phyloP scores from a whole-genome alignment of 164 flowering plant genomes.

The Brasenia schreberi region DNA sequence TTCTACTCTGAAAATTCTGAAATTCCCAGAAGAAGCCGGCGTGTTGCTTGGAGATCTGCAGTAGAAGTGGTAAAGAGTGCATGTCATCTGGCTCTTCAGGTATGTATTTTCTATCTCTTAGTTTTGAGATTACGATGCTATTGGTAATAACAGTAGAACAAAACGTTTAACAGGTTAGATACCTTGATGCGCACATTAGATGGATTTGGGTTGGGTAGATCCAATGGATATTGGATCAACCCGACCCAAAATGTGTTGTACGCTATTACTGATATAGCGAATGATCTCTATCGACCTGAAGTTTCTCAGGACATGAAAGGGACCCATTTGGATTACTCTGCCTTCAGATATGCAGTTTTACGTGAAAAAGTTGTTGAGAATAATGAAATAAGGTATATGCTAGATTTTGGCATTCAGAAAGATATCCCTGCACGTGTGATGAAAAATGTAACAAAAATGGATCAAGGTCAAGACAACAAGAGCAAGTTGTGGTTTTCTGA shows the following conservation, averaged over 20 bases:
- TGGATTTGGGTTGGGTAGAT: conserved; percentile 23
- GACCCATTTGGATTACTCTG: conserved; percentile 51
- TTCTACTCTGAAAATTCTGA: conserved; percentile 57
- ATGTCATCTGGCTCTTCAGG: conserved; percentile 95
- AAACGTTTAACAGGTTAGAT: conserved; percentile 55
- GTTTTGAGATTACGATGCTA: neutral
- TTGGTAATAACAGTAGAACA: neutral
- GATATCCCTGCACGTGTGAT: conserved; percentile 81
- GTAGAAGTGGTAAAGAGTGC: conserved; percentile 64
- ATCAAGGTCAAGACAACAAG: conserved; percentile 39
- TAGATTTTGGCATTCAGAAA: conserved; percentile 67
- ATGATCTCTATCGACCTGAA: conserved; percentile 81
- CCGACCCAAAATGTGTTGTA: too few species aligned
- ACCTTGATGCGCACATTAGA: conserved; percentile 62
- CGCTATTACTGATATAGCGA: neutral
- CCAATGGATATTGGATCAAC: too few species aligned
- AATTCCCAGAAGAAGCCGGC: conserved; percentile 73
- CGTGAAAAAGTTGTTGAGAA: conserved; percentile 49
- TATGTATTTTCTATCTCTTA: conserved; percentile 15
- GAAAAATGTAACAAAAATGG: conserved; percentile 59
- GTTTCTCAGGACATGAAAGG: conserved; percentile 57
- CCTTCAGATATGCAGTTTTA: conserved; percentile 71
- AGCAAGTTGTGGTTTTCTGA: conserved; percentile 79
- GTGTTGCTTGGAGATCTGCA: conserved; percentile 78
- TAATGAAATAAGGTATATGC: conserved; percentile 45